Evolutionary conservation across 2,329 filamentous ascomycete species (phyloP).

Genomic region (Claviceps purpurea): DNA sequence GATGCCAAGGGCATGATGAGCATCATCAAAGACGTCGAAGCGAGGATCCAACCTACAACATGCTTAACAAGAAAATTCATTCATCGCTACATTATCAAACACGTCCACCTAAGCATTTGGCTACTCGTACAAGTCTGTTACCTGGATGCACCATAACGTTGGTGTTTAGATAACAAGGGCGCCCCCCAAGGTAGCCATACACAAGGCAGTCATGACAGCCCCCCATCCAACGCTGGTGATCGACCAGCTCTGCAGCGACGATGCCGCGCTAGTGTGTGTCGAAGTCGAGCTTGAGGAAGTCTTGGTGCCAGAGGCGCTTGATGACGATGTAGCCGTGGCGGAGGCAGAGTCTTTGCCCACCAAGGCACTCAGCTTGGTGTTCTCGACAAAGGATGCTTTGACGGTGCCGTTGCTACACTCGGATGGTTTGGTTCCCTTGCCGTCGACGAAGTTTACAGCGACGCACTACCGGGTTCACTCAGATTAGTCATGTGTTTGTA

Average conservation of each 20-base stretch:
- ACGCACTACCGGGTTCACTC: slow-evolving; percentile 28
- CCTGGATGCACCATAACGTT: background rate
- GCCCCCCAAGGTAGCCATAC: slow-evolving; percentile 17
- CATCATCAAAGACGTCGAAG: too few species aligned
- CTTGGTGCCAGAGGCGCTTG: slow-evolving; percentile 7
- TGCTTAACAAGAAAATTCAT: background rate
- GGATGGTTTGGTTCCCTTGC: slow-evolving; percentile 16
- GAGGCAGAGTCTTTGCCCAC: slow-evolving; percentile 11
- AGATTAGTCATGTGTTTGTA: background rate
- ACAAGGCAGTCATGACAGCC: slow-evolving; percentile 12
- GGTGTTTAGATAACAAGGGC: slow-evolving; percentile 15
- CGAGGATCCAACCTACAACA: background rate
- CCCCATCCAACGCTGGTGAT: slow-evolving; percentile 10
- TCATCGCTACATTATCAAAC: background rate
- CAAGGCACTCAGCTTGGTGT: slow-evolving; percentile 21
- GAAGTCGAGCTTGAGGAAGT: slow-evolving; percentile 10
- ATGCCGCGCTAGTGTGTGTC: slow-evolving; percentile 12
- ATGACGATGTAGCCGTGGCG: background rate
- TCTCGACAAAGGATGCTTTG: slow-evolving; percentile 18
- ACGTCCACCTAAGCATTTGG: background rate
- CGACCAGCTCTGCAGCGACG: slow-evolving; percentile 8
- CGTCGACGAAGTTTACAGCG: slow-evolving; percentile 40
- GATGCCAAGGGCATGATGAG: too few species aligned
- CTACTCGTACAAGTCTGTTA: background rate
- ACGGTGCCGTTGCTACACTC: slow-evolving; percentile 23